phyloP scores from a whole-genome alignment of 2,329 filamentous ascomycete genomes.

The Fusarium sp. region DNA sequence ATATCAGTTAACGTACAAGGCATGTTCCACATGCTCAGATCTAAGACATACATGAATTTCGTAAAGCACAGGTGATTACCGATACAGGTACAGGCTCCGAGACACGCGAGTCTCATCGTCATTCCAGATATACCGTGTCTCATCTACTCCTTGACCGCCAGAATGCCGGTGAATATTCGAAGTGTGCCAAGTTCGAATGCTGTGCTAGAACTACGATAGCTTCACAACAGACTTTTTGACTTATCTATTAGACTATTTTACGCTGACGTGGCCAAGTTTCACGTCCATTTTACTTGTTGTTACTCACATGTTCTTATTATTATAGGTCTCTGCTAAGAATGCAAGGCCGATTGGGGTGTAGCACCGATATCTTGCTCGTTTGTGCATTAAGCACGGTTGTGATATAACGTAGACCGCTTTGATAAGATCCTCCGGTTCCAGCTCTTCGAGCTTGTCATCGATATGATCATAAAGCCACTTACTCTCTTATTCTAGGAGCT shows the following conservation, averaged over 20 bases:
- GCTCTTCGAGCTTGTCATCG: neutral
- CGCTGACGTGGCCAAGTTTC: neutral
- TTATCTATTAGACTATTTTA: neutral
- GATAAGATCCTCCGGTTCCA: neutral
- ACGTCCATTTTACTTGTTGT: neutral
- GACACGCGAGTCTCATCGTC: conserved; percentile 27
- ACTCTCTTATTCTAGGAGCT: neutral
- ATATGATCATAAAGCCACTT: neutral
- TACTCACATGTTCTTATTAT: neutral
- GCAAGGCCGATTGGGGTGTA: neutral
- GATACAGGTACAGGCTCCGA: neutral
- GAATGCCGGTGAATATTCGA: neutral
- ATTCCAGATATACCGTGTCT: conserved; percentile 11
- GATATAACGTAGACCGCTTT: neutral
- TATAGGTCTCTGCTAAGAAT: neutral
- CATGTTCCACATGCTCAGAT: neutral
- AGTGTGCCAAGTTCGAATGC: neutral
- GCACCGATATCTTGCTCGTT: neutral
- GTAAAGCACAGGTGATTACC: neutral
- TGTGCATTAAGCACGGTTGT: neutral
- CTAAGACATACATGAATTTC: conserved; percentile 1
- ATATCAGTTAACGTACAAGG: neutral
- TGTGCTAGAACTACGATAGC: neutral
- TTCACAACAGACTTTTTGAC: neutral
- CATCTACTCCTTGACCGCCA: conserved; percentile 3